A percentile compares a stretch with the other conserved stretches of the same genome.
phyloP scores from a whole-genome alignment of 1,139 yeast species.

The Wickerhamomyces sp. region DNA sequence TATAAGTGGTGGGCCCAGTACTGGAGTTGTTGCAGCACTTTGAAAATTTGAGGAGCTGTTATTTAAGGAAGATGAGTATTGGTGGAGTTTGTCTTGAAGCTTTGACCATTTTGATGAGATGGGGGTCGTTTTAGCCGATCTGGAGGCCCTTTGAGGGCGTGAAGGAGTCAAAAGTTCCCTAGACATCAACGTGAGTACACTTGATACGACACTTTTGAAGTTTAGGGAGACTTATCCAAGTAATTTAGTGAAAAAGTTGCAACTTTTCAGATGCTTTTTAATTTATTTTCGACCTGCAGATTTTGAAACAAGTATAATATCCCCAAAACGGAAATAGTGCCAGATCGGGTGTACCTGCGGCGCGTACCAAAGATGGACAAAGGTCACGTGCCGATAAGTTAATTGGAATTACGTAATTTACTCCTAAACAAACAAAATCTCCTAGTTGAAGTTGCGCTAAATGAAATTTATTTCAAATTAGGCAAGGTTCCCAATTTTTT shows the following conservation, averaged over 20 bases:
- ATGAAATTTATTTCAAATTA: too few relatives aligned
- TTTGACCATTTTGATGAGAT: conserved; percentile 19
- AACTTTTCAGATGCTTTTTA: too few relatives aligned
- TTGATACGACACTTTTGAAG: not conserved
- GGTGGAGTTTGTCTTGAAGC: conserved; percentile 17
- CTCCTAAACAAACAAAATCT: too few relatives aligned
- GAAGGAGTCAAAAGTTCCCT: conserved; percentile 2
- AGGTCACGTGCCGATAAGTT: too few relatives aligned
- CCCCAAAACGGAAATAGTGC: conserved; percentile 2
- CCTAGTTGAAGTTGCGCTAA: too few relatives aligned
- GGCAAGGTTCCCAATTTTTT: too few relatives aligned
- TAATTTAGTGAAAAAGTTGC: too few relatives aligned
- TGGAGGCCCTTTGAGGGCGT: conserved; percentile 1
- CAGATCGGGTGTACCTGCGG: not conserved
- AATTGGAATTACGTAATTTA: too few relatives aligned
- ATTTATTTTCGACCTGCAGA: conserved; percentile 2
- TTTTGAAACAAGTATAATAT: conserved; percentile 2
- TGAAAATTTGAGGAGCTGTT: not conserved
- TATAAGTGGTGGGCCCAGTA: not conserved
- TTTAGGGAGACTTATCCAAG: too few relatives aligned
- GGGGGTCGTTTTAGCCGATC: not conserved
- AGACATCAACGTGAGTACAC: too few relatives aligned
- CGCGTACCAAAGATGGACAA: too few relatives aligned
- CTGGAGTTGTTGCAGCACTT: not conserved
- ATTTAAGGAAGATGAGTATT: conserved; percentile 3